Conservation (phyloP, 768 basidiomycete genomes). For the Kwoniella sp. region DNA sequence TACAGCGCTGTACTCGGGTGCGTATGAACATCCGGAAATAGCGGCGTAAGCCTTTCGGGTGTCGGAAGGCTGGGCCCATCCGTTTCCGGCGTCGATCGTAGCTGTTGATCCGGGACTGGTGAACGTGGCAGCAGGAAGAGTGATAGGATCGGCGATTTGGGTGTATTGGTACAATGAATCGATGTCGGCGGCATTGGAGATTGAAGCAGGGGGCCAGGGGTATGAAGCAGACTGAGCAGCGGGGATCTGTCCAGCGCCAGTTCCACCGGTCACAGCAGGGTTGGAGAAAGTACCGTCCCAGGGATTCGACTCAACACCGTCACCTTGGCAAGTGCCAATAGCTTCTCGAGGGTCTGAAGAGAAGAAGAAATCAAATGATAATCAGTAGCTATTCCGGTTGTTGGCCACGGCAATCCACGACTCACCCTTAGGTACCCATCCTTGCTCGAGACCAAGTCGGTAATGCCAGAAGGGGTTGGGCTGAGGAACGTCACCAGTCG, state of each 20-base stretch:
- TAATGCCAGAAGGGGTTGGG: conserved; percentile 80
- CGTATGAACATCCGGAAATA: conserved; percentile 49
- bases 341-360: conserved; percentile 49
- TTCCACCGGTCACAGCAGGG: conserved; percentile 52
- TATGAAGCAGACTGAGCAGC: conserved; percentile 59
- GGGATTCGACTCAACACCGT: conserved; percentile 28
- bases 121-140: conserved; percentile 64
- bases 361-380: too few species aligned
- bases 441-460: conserved; percentile 79
- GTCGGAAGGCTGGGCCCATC: conserved; percentile 60
- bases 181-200: conserved; percentile 59
- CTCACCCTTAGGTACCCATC: conserved; percentile 73
- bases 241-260: conserved; percentile 56
- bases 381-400: background rate
- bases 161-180: conserved; percentile 67
- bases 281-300: conserved; percentile 45
- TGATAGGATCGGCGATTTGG: conserved; percentile 63
- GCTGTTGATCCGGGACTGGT: conserved; percentile 56
- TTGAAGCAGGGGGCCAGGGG: conserved; percentile 63
- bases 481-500: conserved; percentile 63
- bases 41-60: conserved; percentile 33
- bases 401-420: too few species aligned
- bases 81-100: conserved; percentile 60
- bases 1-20: conserved; percentile 47
- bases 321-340: conserved; percentile 41